These are phyloP conservation scores for Mucuna pruriens DNA, from an alignment of 306 rosid genomes.

Conservation along the genomic window DNA sequence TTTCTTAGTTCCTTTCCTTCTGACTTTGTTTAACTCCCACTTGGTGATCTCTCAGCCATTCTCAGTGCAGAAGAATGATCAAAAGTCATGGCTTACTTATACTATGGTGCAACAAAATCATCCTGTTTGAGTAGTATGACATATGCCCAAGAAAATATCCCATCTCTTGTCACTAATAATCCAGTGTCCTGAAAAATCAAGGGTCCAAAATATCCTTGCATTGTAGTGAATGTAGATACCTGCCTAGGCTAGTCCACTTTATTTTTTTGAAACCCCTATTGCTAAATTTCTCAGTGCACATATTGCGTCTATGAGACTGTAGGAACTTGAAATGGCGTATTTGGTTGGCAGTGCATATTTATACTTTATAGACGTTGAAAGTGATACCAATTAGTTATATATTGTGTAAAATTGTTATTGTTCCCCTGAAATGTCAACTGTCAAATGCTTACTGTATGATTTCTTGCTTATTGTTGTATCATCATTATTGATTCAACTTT, in stretches of 20 bases:
- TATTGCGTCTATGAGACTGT: neutral
- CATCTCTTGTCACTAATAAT: slow-evolving; percentile 52
- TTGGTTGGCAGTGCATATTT: neutral
- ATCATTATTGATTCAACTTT: neutral
- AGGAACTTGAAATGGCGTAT: neutral
- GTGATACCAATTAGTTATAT: slow-evolving; percentile 11
- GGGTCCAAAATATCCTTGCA: too few species aligned
- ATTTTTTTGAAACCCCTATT: slow-evolving; percentile 1
- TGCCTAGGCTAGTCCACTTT: neutral
- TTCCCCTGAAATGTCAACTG: neutral
- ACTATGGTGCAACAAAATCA: slow-evolving; percentile 83
- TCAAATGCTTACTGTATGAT: neutral
- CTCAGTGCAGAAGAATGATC: slow-evolving; percentile 84
- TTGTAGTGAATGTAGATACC: too few species aligned
- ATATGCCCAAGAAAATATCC: slow-evolving; percentile 63
- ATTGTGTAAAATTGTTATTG: neutral
- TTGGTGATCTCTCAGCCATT: slow-evolving; percentile 54
- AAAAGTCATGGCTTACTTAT: slow-evolving; percentile 88
- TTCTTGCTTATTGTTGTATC: neutral
- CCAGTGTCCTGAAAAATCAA: slow-evolving; percentile 40
- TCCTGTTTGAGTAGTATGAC: slow-evolving; percentile 53
- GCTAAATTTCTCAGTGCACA: neutral
- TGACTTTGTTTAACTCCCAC: slow-evolving; percentile 21
- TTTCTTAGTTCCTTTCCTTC: neutral
- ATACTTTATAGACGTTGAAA: neutral